Base-by-base conservation (phyloP, 805 yeast genomes). In the Metschnikowia henanensis region DNA sequence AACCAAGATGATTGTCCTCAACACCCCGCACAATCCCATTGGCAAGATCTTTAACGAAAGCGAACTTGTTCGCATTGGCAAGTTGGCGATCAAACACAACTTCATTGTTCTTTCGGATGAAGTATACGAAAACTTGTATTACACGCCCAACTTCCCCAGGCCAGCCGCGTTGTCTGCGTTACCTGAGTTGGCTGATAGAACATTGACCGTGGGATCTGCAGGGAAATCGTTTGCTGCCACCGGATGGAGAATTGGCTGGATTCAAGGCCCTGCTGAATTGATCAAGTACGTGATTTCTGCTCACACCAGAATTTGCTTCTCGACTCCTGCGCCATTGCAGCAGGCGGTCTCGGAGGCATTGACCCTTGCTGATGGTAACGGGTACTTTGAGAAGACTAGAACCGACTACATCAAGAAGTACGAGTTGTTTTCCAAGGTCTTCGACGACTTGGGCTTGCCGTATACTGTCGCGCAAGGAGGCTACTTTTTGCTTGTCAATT, bases 171-270 rank as follows among this genome's bases (percentile, higher is more conserved):
- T 92, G 42, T 72, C 83, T 5, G 39, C 46, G 8, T 64, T 70
- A 50, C 91, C 92, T 5, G 96, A 90, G 56, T 77, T 90, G 47
- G 83, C 79, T 21, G 79, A 80, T 45, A 72, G 90, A 58, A 88
- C 97, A 0, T 68, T 94, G 43, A 84, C 97, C 3, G 95, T 94
- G 18, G 98, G 98, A 1, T 88, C 97, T 22, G 99, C 97, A 6
- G 99, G 99, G 51, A 94, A 94, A 66, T 82, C 96, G 0, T 94
- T 94, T 70, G 96, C 97, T n/a, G 96, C 96, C 34, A 94, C 99
- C 10, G 99, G 99, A 41, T 94, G 98, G 97, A 83, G 99, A 73
- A 79, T 94, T 41, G 99, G 99, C 42, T 94, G 96, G 95, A 76
- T 92, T 30, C 83, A 91, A 49, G 98, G 97, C 6, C 84, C 87